Conservation (phyloP, 208 protist genomes). For the Trichomonas gallinae region DNA sequence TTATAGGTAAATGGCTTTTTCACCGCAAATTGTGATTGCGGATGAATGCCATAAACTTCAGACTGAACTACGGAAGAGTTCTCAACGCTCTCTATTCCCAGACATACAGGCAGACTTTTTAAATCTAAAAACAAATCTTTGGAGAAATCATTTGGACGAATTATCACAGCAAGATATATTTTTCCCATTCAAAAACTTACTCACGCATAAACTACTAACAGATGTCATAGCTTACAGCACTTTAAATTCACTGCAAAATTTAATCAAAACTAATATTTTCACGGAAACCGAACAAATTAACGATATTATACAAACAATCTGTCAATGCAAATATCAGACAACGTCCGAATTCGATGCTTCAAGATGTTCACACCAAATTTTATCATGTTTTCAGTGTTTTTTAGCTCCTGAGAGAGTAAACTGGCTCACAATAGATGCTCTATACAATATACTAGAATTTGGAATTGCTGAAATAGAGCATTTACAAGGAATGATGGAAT, state of each 20-base stretch:
- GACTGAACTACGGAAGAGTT: neutral
- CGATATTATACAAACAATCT: neutral
- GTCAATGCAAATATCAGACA: neutral
- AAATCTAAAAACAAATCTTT: neutral
- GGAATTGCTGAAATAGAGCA: neutral
- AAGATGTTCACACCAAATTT: neutral
- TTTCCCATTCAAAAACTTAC: neutral
- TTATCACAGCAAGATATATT: neutral
- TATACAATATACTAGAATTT: neutral
- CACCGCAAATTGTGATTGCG: neutral
- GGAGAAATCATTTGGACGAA: neutral
- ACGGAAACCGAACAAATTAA: neutral
- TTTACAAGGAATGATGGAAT: neutral
- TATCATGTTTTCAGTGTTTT: neutral
- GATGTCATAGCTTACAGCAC: neutral
- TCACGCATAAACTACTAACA: neutral
- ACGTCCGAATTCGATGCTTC: neutral
- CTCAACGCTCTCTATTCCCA: neutral
- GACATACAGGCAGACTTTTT: neutral
- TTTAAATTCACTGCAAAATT: neutral
- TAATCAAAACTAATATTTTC: neutral
- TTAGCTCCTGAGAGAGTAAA: neutral
- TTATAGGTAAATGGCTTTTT: neutral
- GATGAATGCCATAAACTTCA: neutral
- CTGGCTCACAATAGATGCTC: neutral